Base-by-base conservation (phyloP, 192 early-diverging fungal genomes). In the Phlyctochytrium arcticum region DNA sequence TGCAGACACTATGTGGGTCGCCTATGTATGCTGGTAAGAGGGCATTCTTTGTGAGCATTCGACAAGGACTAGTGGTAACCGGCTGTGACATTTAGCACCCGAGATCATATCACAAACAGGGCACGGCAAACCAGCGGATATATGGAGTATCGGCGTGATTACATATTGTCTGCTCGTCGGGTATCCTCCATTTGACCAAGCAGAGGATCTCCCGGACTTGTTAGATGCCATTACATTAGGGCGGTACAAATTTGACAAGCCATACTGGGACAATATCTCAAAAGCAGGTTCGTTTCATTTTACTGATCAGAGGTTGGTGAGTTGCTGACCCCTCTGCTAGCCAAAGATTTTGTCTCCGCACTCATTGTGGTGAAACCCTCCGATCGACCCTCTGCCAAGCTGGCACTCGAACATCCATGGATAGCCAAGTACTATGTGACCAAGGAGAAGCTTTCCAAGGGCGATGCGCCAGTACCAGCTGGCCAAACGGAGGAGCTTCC, bases 91-190 rank as follows among this genome's bases (percentile, higher is more conserved):
- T 33, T 4, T 85, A 46, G 92, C 92, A 3, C 93, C 93, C 3
- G 93, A 96, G 70, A 82, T 96, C 9, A 71, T 94, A 48, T 39
- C 61, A 34, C 67, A 75, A 64, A 59, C 73, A 71, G 71, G 73
- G 51, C 89, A 90, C 71, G 74, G 81, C 35, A 79, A 78, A 35
- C 75, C 69, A 21, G 90, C 91, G 5, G 94, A 96, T 63, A 76
- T 96, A 72, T 96, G 94, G 94, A 89, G 86, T 54, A 68, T 92
- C 8, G 94, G 94, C n/a, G 90, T 94, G 0, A 91, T 95, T 26
- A 75, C 92, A 30, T 95, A 93, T 70, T 87, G 91, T 57, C 85
- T 79, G 26, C 74, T 95, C 5, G 90, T 82, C 57, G 90, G 93
- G 12, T 87, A 82, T 67, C 89, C 88, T 27, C 93, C 93, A 26